phyloP scores from a whole-genome alignment of 225 moss, liverwort and hornwort species.

The Polytrichum formosum region DNA sequence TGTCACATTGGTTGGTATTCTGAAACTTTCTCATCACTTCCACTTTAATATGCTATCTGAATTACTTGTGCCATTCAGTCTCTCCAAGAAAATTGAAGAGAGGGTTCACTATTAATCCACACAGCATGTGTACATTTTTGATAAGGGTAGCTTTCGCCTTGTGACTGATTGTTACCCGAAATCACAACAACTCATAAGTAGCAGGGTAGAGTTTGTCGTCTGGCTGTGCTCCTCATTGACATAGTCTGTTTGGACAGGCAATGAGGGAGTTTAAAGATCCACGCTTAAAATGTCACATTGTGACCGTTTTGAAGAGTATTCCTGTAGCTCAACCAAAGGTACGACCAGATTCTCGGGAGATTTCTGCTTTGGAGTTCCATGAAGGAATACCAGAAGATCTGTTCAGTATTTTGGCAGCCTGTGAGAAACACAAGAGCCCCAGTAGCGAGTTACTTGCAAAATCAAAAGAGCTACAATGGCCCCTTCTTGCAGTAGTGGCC shows the following conservation, averaged over 20 bases:
- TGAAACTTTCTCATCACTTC: conserved; percentile 2
- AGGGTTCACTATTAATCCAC: no score
- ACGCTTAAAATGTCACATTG: conserved; percentile 59
- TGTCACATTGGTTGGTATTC: conserved; percentile 30
- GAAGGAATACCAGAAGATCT: conserved; percentile 39
- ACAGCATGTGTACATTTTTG: no score
- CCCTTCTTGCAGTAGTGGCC: conserved; percentile 69
- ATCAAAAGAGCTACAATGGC: conserved; percentile 63
- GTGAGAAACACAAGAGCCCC: conserved; percentile 36
- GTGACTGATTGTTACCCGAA: neutral
- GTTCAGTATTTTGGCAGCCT: conserved; percentile 61
- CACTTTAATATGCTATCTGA: neutral
- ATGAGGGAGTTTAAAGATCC: conserved; percentile 55
- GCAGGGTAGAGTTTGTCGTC: neutral
- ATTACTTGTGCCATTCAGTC: neutral
- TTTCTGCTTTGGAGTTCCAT: conserved; percentile 10
- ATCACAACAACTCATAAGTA: neutral
- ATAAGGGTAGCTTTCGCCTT: neutral
- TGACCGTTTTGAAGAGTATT: conserved; percentile 63
- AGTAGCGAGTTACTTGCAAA: conserved; percentile 53
- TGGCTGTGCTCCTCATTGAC: neutral
- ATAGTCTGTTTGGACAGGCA: conserved; percentile 25
- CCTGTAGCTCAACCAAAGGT: conserved; percentile 43
- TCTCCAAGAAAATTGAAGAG: no score
- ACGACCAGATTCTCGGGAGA: conserved; percentile 13